phyloP scores from a whole-genome alignment of 2,329 filamentous ascomycete species.

The Cladorrhinum sp. region DNA sequence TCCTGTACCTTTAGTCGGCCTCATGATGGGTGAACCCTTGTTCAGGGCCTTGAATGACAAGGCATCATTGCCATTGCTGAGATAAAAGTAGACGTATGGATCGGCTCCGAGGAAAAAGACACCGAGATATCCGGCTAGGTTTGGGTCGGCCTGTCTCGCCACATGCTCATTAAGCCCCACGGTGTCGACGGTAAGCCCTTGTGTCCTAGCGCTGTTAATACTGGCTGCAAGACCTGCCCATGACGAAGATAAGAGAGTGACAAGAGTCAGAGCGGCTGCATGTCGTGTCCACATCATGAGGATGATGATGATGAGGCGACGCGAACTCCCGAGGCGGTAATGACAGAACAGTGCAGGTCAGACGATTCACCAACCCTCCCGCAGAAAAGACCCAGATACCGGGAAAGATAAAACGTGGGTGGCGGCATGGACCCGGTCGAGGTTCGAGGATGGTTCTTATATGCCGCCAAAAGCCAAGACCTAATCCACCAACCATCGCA shows the following conservation, averaged over 20 bases:
- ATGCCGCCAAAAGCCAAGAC: conserved; percentile 2
- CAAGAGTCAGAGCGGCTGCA: not conserved
- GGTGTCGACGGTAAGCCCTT: conserved; percentile 25
- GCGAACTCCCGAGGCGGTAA: not conserved
- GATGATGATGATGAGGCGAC: not conserved
- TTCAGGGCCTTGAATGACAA: conserved; percentile 49
- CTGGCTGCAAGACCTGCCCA: conserved; percentile 17
- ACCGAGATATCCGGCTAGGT: conserved; percentile 49
- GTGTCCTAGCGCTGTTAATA: conserved; percentile 4
- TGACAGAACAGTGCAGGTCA: not conserved
- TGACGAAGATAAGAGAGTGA: conserved; percentile 8
- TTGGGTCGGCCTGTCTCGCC: conserved; percentile 36
- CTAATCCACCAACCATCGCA: not conserved
- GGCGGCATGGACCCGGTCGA: conserved; percentile 12
- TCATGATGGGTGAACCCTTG: conserved; percentile 45
- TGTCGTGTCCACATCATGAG: conserved; percentile 11
- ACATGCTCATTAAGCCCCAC: conserved; percentile 26
- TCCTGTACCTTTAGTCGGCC: conserved; percentile 48
- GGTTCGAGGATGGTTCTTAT: conserved; percentile 9
- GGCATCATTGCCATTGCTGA: conserved; percentile 51
- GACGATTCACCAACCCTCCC: not conserved
- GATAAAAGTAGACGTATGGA: conserved; percentile 53
- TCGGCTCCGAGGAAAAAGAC: conserved; percentile 54
- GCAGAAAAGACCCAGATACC: conserved; percentile 12
- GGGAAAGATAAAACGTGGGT: conserved; percentile 9